phyloP scores from a whole-genome alignment of 2,329 filamentous ascomycete species.

The Aspergillus sp. region DNA sequence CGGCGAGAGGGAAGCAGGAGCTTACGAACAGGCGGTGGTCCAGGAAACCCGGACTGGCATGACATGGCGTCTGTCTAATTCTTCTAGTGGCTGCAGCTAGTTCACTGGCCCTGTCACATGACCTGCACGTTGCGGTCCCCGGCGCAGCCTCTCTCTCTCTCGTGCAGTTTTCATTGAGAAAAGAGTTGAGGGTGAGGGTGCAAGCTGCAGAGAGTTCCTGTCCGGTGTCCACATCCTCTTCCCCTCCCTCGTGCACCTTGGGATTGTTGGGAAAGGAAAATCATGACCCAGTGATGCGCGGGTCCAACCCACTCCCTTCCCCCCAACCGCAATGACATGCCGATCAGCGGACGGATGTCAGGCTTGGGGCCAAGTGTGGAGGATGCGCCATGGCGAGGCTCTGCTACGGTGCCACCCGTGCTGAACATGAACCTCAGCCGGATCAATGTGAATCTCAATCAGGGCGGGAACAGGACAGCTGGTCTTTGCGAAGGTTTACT shows the following conservation, averaged over 20 bases:
- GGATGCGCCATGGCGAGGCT: background rate
- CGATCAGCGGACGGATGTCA: background rate
- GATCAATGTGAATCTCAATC: background rate
- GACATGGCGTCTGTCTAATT: background rate
- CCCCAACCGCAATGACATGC: background rate
- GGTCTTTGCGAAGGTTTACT: no score
- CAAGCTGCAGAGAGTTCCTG: background rate
- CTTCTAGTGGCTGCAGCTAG: background rate
- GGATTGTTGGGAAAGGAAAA: background rate
- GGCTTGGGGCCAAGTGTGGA: background rate
- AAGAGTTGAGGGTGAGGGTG: background rate
- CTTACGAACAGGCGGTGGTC: background rate
- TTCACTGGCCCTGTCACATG: background rate
- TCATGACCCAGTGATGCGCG: background rate
- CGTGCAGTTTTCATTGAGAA: background rate
- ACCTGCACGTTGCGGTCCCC: background rate
- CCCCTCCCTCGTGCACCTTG: no score
- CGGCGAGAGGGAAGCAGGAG: background rate
- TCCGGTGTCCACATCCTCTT: no score
- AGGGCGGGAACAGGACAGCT: background rate
- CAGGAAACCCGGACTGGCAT: background rate
- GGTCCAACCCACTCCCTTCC: background rate
- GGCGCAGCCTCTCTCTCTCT: no score
- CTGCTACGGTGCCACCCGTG: background rate
- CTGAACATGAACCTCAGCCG: background rate